Evolutionary conservation across 371 early-diverging fungal species (phyloP).

Genomic region (Mucor irregularis): DNA sequence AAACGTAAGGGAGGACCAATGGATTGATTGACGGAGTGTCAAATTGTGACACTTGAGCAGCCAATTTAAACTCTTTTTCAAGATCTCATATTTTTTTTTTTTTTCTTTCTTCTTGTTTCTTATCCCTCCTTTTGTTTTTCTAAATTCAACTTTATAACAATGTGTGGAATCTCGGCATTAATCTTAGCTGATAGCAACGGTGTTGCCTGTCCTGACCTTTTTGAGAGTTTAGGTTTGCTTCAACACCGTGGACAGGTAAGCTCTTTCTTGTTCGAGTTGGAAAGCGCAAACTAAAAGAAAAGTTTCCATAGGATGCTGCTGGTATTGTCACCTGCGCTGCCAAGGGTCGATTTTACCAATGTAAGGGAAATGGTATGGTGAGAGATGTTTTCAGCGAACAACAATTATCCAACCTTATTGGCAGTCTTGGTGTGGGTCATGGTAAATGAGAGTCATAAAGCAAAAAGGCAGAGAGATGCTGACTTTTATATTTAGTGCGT

Average conservation of each 20-base stretch:
- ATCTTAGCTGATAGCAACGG: slow-evolving; percentile 80
- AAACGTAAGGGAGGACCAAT: no score
- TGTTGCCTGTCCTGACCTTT: slow-evolving; percentile 80
- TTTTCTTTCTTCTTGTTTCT: neutral
- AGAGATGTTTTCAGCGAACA: slow-evolving; percentile 89
- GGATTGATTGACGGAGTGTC: no score
- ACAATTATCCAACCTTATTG: slow-evolving; percentile 75
- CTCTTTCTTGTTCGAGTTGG: neutral
- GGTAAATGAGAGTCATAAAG: slow-evolving; percentile 57
- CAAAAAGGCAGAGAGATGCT: neutral
- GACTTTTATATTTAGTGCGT: slow-evolving; percentile 64
- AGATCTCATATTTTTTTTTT: neutral
- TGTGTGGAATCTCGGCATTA: slow-evolving; percentile 93
- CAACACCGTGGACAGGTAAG: slow-evolving; percentile 98
- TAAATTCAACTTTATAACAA: slow-evolving; percentile 25
- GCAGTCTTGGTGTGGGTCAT: slow-evolving; percentile 93
- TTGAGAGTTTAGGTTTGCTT: slow-evolving; percentile 89
- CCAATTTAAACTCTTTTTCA: no score
- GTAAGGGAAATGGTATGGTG: slow-evolving; percentile 98
- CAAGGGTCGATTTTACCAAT: slow-evolving; percentile 94
- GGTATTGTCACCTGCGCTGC: slow-evolving; percentile 96
- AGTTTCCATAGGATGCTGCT: slow-evolving; percentile 96
- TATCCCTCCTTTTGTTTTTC: neutral
- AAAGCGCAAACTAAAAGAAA: neutral
- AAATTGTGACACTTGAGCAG: no score